Evolutionary conservation across 2,329 filamentous ascomycete genomes (phyloP), one percentile per base, ranked within the genome.

Genomic region (Epichloe gansuensis): DNA sequence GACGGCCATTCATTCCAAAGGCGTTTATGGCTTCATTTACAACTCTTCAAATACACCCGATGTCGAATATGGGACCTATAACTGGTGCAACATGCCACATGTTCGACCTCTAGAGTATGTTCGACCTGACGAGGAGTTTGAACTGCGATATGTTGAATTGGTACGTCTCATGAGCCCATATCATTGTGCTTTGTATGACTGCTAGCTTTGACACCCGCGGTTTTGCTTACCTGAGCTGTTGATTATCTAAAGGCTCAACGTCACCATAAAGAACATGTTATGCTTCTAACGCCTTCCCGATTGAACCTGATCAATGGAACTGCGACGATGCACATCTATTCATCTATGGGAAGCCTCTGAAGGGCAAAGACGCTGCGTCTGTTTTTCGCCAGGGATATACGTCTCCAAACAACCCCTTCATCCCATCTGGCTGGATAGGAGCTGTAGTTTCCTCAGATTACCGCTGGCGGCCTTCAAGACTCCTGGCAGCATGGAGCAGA

Each of bases 41-140:
- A 82, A 88, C 61, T 75, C 77, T 37, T 88, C 85, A 1, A 58
- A 69, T 1, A 77, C 78, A 0, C 79, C 85, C 0, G 69, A 74
- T 51, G 62, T 67, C 0, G 59, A 72, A 39, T 84, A 86, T 66
- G 80, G 81, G 5, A 75, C 70, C 1, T 91, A 91, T 67, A 89
- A 91, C 65, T 91, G 77, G 76, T 93, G 88, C 68, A 91, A 93
- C 62, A 93, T 93, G 86, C 88, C 88, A 1, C 88, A 91, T 68
- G 84, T 87, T n/a, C 76, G 86, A 35, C 69, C 65, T 23, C 67
- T 67, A 13, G 85, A 88, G 61, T 93, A 93, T 62, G 65, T 74
- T 13, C 74, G 67, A 55, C 71, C 77, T 0, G 60, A 70, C 1
- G 57, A 67, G 0, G 77, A 76, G n/a, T 89, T 80, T 62, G 72